phyloP scores from a whole-genome alignment of 2,329 filamentous ascomycete genomes.

The Hymenoscyphus fructigenus region DNA sequence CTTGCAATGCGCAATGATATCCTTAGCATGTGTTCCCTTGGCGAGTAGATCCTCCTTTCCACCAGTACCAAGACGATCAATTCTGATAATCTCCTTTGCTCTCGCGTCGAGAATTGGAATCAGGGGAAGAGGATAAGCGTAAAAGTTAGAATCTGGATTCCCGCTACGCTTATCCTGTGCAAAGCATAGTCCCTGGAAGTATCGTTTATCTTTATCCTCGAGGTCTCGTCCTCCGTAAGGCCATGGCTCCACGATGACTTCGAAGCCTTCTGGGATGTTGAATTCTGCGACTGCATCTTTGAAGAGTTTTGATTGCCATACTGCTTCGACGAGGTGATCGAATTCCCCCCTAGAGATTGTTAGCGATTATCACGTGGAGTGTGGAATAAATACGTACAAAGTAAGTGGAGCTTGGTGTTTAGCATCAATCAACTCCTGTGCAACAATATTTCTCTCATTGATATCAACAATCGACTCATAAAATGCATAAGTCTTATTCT shows the following conservation, averaged over 20 bases:
- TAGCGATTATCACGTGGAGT: neutral
- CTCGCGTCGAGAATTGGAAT: conserved; percentile 49
- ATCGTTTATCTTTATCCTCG: conserved; percentile 47
- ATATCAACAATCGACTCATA: conserved; percentile 54
- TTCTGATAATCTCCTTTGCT: conserved; percentile 46
- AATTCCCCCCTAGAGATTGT: conserved; percentile 44
- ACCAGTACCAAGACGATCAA: conserved; percentile 46
- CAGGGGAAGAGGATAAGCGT: conserved; percentile 50
- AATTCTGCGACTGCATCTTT: conserved; percentile 51
- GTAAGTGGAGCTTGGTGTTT: conserved; percentile 49
- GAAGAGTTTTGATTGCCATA: conserved; percentile 52
- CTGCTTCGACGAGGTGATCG: conserved; percentile 46
- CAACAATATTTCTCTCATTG: conserved; percentile 41
- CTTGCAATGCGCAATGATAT: conserved; percentile 44
- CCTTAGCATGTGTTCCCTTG: conserved; percentile 43
- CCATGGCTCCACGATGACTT: conserved; percentile 49
- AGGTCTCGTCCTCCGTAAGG: conserved; percentile 54
- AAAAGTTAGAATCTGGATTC: conserved; percentile 43
- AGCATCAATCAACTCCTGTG: conserved; percentile 47
- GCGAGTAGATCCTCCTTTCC: conserved; percentile 41
- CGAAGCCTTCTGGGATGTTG: conserved; percentile 53
- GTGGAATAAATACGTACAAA: conserved; percentile 34
- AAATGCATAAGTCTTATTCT: conserved; percentile 52
- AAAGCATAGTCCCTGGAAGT: conserved; percentile 55
- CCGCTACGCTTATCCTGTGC: conserved; percentile 42